Conservation (phyloP, 768 basidiomycete genomes). For the Tulasnella sp. region DNA sequence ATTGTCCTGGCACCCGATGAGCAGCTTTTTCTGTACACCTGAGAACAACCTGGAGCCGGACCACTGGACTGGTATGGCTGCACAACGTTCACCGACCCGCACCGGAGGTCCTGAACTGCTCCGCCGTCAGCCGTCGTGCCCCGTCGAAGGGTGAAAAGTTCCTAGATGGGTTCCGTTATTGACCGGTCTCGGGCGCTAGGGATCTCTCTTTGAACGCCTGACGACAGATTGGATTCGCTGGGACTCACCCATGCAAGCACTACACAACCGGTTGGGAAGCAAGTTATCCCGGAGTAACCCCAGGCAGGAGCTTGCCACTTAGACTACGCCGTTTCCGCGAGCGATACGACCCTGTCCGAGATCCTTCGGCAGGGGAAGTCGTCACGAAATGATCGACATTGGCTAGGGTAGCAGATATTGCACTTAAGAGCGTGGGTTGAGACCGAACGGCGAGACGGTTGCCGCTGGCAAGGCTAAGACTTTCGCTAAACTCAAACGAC, state of each 20-base stretch:
- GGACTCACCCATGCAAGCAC: conserved; percentile 1
- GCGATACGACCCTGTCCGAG: background rate
- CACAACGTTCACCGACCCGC: conserved; percentile 4
- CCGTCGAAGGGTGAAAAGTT: background rate
- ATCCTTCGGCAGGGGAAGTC: background rate
- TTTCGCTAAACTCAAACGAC: background rate
- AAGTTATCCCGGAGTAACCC: background rate
- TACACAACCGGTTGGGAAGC: conserved; percentile 11
- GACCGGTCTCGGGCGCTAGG: background rate
- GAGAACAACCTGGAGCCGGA: background rate
- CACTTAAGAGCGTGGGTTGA: background rate
- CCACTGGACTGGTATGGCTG: background rate
- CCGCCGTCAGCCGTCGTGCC: background rate
- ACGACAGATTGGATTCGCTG: background rate
- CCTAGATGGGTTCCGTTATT: background rate
- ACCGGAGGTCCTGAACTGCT: conserved; percentile 3
- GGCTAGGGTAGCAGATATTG: background rate
- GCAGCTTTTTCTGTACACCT: background rate
- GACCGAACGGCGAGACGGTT: background rate
- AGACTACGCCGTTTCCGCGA: conserved; percentile 1
- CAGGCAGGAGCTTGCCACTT: background rate
- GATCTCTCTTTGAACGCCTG: conserved; percentile 4
- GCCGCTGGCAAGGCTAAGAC: background rate
- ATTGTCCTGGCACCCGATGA: background rate
- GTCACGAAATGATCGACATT: background rate